Evolutionary conservation across 2,329 filamentous ascomycete genomes (phyloP).

Genomic region (Elsinoe perseae): DNA sequence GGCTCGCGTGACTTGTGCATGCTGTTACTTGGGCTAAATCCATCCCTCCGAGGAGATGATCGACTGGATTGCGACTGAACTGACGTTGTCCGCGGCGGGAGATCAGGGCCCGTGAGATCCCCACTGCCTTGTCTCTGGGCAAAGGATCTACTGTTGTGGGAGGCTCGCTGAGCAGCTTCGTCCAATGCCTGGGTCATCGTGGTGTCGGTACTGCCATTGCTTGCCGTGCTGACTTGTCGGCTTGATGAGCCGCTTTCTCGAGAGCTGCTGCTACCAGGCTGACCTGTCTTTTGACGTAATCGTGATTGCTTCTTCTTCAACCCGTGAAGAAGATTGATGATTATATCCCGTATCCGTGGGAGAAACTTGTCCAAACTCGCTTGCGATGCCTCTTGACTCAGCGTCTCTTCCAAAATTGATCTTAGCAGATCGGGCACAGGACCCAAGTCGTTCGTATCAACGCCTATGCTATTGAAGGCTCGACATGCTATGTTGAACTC

Average conservation of each 20-base stretch:
- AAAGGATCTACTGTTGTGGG: conserved; percentile 35
- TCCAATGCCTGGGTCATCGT: conserved; percentile 41
- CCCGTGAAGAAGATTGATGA: conserved; percentile 93
- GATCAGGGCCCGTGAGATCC: conserved; percentile 36
- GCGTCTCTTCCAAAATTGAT: conserved; percentile 85
- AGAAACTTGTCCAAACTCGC: conserved; percentile 91
- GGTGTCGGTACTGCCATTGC: conserved; percentile 37
- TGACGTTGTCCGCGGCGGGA: conserved; percentile 43
- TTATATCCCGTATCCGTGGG: conserved; percentile 92
- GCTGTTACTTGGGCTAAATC: conserved; percentile 31
- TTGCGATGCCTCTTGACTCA: conserved; percentile 92
- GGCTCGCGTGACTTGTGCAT: conserved; percentile 22
- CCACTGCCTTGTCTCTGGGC: conserved; percentile 35
- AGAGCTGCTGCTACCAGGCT: conserved; percentile 35
- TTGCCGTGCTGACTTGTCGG: conserved; percentile 41
- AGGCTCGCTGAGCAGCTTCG: conserved; percentile 31
- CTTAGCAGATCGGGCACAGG: conserved; percentile 89
- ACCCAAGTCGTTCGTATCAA: conserved; percentile 87
- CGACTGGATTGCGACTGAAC: conserved; percentile 34
- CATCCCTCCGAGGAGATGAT: conserved; percentile 37
- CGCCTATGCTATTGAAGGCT: conserved; percentile 92
- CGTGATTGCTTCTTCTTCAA: conserved; percentile 96
- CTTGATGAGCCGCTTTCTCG: conserved; percentile 25
- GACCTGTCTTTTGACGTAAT: conserved; percentile 52
- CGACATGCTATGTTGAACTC: conserved; percentile 99